Conservation (phyloP, 345 rosid species). For the Clarkia xantiana region DNA sequence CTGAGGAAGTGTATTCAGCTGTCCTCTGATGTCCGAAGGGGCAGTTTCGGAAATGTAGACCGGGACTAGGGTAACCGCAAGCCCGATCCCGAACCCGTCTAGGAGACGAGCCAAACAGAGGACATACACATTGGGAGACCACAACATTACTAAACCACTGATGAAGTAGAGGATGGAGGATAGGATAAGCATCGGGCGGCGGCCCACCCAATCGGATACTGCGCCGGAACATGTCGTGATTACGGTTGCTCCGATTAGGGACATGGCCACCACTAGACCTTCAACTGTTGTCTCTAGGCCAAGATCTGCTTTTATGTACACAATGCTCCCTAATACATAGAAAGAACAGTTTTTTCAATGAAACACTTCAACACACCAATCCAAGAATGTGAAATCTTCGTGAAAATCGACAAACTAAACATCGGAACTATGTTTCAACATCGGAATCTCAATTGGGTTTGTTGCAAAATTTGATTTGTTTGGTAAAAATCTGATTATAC, state of each 20-base stretch:
- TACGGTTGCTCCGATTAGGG: constrained; percentile 26
- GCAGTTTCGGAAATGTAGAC: constrained; percentile 36
- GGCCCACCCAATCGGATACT: constrained; percentile 18
- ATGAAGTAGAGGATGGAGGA: constrained; percentile 24
- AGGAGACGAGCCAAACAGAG: constrained; percentile 25
- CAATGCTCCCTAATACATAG: constrained; percentile 17
- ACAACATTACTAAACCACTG: constrained; percentile 27
- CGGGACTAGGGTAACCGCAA: constrained; percentile 32
- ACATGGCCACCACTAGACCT: constrained; percentile 31
- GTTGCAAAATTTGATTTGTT: no score
- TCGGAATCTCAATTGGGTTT: no score
- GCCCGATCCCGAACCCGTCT: constrained; percentile 30
- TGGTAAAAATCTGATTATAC: no score
- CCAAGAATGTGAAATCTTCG: not conserved
- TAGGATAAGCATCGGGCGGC: constrained; percentile 28
- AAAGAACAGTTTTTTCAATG: not conserved
- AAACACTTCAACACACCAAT: not conserved
- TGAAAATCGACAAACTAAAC: no score
- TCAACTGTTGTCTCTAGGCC: constrained; percentile 21
- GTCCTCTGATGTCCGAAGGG: constrained; percentile 32
- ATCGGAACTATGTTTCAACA: no score
- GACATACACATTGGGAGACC: constrained; percentile 32
- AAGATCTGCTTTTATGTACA: constrained; percentile 33
- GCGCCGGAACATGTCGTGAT: constrained; percentile 31
- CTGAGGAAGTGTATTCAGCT: constrained; percentile 31